phyloP scores from a whole-genome alignment of 78 protist species.

The Dictyostelium intermedium region DNA sequence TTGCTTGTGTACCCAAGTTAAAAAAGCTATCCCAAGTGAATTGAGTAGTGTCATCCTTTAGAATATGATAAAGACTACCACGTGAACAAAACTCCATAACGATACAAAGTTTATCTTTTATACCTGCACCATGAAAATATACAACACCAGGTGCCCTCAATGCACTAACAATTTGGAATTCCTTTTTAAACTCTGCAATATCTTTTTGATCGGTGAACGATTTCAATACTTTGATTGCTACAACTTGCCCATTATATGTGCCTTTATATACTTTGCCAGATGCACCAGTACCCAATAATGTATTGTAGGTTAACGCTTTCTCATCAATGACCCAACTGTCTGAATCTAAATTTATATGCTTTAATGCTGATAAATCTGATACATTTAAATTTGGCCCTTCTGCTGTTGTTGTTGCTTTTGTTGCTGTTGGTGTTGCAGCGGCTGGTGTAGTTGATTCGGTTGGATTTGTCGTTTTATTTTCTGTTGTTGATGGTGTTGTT shows the following conservation, averaged over 20 bases:
- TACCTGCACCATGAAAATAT: constrained; percentile 71
- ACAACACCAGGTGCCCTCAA: constrained; percentile 62
- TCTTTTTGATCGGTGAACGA: constrained; percentile 63
- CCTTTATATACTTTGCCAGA: constrained; percentile 82
- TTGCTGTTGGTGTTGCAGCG: not conserved
- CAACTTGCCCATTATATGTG: constrained; percentile 46
- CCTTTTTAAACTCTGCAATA: constrained; percentile 80
- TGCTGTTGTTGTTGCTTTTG: not conserved
- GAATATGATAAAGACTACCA: constrained; percentile 73
- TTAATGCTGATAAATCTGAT: constrained; percentile 52
- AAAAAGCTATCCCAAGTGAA: constrained; percentile 49
- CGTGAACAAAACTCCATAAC: constrained; percentile 83
- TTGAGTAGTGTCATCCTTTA: constrained; percentile 42
- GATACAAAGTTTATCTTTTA: constrained; percentile 74
- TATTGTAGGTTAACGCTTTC: not conserved
- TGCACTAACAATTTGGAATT: constrained; percentile 84
- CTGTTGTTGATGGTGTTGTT: not conserved
- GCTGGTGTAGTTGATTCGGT: not conserved
- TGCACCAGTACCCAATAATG: constrained; percentile 66
- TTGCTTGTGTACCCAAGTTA: constrained; percentile 32
- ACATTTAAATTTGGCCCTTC: not conserved
- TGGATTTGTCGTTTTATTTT: not conserved
- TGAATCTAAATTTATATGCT: constrained; percentile 52
- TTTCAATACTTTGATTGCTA: constrained; percentile 81
- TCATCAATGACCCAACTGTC: constrained; percentile 69